Evolutionary conservation across 169 alveolate species (phyloP).

Genomic region (Neospora caninum): DNA sequence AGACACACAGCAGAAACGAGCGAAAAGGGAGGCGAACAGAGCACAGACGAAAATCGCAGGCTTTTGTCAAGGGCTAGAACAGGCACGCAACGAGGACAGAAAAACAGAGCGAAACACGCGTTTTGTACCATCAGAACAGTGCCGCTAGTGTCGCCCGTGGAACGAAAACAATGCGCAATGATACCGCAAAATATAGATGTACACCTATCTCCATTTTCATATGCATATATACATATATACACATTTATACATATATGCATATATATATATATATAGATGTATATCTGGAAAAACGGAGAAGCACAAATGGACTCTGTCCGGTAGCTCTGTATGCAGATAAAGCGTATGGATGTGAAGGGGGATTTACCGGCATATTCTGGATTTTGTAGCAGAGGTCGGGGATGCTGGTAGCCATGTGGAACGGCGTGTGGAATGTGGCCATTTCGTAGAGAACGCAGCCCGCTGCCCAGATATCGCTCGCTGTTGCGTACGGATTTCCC

Average conservation of each 20-base stretch:
- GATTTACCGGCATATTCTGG: constrained; percentile 78
- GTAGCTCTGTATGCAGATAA: too few species aligned
- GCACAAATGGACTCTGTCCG: too few species aligned
- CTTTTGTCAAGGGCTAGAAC: background rate
- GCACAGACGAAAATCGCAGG: background rate
- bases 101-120: background rate
- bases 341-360: too few species aligned
- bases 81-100: background rate
- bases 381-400: constrained; percentile 80
- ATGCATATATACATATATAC: too few species aligned
- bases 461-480: constrained; percentile 99
- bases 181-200: too few species aligned
- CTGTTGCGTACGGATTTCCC: constrained; percentile 96
- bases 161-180: too few species aligned
- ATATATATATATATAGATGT: background rate
- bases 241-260: too few species aligned
- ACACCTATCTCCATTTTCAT: too few species aligned
- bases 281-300: too few species aligned
- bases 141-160: too few species aligned
- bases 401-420: constrained; percentile 85
- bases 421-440: constrained; percentile 83
- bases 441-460: constrained; percentile 92
- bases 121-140: background rate
- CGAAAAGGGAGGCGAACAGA: background rate
- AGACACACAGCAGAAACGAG: background rate